Evolutionary conservation across 345 rosid genomes (phyloP).

Genomic region (Salix dunnii): DNA sequence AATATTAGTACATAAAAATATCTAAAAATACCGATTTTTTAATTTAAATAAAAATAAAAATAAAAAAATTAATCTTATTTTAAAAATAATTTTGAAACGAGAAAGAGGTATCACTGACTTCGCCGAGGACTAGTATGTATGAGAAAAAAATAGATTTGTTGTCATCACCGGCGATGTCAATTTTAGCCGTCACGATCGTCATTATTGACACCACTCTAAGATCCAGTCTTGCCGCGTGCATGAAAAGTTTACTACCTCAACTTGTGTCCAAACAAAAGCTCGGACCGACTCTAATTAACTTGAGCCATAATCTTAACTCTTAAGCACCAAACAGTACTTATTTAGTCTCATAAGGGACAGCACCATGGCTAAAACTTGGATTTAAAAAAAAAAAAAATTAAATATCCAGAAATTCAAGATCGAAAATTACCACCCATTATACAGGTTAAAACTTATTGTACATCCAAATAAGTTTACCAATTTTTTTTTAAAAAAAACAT

Average conservation of each 20-base stretch:
- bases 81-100: too few species aligned
- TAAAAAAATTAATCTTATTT: too few species aligned
- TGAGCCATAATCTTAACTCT: neutral
- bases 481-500: too few species aligned
- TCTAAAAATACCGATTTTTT: too few species aligned
- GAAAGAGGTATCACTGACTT: neutral
- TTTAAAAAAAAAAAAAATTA: too few species aligned
- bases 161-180: conserved; percentile 1
- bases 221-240: neutral
- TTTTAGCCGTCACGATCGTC: neutral
- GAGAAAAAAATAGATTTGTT: neutral
- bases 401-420: too few species aligned
- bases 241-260: neutral
- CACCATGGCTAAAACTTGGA: neutral
- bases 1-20: too few species aligned
- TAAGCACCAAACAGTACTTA: too few species aligned
- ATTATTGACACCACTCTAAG: neutral
- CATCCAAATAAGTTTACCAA: too few species aligned
- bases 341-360: neutral
- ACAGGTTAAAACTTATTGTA: too few species aligned
- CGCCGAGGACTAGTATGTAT: neutral
- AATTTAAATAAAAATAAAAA: too few species aligned
- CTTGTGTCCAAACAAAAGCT: neutral
- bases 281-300: neutral
- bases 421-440: too few species aligned